These are phyloP conservation scores for Vaccinium myrtillus DNA, from an alignment of 148 eudicot species.

Conservation along the genomic window DNA sequence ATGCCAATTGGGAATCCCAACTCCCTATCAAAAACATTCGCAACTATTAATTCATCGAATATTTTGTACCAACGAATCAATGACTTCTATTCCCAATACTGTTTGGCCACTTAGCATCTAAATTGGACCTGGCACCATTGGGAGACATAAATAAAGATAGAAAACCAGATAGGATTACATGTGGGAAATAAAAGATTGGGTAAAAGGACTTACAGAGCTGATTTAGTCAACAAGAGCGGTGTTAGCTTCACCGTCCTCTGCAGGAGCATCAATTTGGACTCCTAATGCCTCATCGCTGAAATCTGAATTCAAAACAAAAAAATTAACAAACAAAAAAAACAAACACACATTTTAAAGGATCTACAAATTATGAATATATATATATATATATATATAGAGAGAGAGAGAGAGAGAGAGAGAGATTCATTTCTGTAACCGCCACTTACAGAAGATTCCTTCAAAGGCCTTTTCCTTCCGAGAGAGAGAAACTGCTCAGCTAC, in stretches of 20 bases:
- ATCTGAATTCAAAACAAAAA: slow-evolving; percentile 33
- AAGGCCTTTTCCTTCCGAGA: too few species aligned
- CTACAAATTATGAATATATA: neutral
- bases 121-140: too few species aligned
- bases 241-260: slow-evolving; percentile 94
- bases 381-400: too few species aligned
- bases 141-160: neutral
- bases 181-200: neutral
- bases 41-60: neutral
- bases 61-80: too few species aligned
- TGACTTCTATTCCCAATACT: neutral
- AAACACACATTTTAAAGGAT: neutral
- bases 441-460: too few species aligned
- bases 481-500: neutral
- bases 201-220: slow-evolving; percentile 53
- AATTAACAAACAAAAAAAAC: neutral
- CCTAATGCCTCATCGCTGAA: slow-evolving; percentile 78
- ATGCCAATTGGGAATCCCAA: neutral
- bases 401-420: neutral
- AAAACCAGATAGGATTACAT: neutral
- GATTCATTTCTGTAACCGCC: neutral
- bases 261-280: slow-evolving; percentile 94
- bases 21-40: neutral
- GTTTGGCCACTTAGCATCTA: neutral
- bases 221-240: slow-evolving; percentile 79